Base-by-base conservation (phyloP, 345 rosid species). In the Gossypium australe region DNA sequence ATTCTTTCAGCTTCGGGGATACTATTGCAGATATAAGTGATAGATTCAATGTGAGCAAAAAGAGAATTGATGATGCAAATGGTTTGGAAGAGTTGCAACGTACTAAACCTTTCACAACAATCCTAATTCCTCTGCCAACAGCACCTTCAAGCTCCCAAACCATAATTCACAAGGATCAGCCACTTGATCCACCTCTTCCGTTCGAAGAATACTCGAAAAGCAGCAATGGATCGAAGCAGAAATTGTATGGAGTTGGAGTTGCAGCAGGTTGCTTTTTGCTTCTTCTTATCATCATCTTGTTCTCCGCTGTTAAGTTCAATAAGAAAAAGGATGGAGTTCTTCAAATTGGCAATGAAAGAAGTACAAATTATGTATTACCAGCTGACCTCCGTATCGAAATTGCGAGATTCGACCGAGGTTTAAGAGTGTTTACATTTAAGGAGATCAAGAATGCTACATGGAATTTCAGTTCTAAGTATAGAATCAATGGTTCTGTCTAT, bases 401-500 rank as follows among this genome's bases (percentile, higher is more conserved):
- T 44, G 88, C 86, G 29, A 85, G 84, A 77, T 69, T 75, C 20
- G 87, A 83, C 71, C 79, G 76, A 48, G 76, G 66, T 17, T 74
- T 78, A 62, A 82, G 76, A 73, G 79, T 80, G 44, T 83, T 78
- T 60, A 51, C 18, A 55, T 55, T 78, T 16, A 66, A 80, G 53
- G 82, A 85, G 70, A 58, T 87, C 17, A 78, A 78, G 68, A 77
- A 82, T 76, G 84, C 84, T 9, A 83, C 88, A 63, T 22, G 72
- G 55, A 77, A 85, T 62, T 85, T 87, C 75, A 79, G 86, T 73
- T 49, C 76, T 44, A 48, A 53, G 67, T 77, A 79, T 27, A 85
- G 77, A 70, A 84, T 87, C 45, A 75, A 76, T 9, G 87, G 85
- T 18, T 83, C 84, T 11, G 81, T 85, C 20, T 87, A 85, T 66